phyloP scores from a whole-genome alignment of 2,329 filamentous ascomycete genomes.

The Lachnellula occidentalis region DNA sequence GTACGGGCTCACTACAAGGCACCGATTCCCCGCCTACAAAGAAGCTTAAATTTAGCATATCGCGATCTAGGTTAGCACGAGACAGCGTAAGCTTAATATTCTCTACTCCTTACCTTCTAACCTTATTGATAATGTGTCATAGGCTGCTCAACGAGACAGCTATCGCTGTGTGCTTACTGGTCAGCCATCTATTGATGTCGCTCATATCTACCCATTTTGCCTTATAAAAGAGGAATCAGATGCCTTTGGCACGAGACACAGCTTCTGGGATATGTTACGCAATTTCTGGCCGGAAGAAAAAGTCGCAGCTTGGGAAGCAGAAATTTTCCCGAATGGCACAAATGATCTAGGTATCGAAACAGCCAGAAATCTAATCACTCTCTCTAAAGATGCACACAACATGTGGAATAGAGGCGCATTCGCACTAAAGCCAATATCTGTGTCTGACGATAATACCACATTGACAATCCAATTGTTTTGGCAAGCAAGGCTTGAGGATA shows the following conservation, averaged over 20 bases:
- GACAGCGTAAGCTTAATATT: background rate
- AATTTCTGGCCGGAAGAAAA: slow-evolving; percentile 13
- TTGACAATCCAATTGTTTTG: slow-evolving; percentile 17
- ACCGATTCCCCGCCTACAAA: background rate
- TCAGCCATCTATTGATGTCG: slow-evolving; percentile 3
- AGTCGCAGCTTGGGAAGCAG: slow-evolving; percentile 16
- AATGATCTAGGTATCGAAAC: slow-evolving; percentile 5
- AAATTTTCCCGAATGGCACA: slow-evolving; percentile 9
- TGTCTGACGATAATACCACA: slow-evolving; percentile 7
- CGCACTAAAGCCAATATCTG: slow-evolving; percentile 16
- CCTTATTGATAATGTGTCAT: slow-evolving; percentile 1
- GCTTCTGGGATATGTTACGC: slow-evolving; percentile 11
- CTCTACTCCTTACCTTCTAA: slow-evolving; percentile 1
- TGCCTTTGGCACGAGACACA: slow-evolving; percentile 7
- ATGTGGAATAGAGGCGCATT: slow-evolving; percentile 14
- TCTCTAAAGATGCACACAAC: slow-evolving; percentile 2
- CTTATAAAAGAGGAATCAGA: slow-evolving; percentile 5
- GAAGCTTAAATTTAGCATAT: background rate
- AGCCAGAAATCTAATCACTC: slow-evolving; percentile 10
- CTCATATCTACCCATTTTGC: slow-evolving; percentile 14
- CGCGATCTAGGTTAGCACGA: background rate
- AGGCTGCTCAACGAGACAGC: slow-evolving; percentile 9
- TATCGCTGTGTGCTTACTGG: slow-evolving; percentile 13
- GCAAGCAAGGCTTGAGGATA: slow-evolving; percentile 8
- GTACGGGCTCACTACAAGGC: slow-evolving; percentile 1